Conservation (phyloP, 1,139 yeast genomes). For the Arxiozyma telluris region DNA sequence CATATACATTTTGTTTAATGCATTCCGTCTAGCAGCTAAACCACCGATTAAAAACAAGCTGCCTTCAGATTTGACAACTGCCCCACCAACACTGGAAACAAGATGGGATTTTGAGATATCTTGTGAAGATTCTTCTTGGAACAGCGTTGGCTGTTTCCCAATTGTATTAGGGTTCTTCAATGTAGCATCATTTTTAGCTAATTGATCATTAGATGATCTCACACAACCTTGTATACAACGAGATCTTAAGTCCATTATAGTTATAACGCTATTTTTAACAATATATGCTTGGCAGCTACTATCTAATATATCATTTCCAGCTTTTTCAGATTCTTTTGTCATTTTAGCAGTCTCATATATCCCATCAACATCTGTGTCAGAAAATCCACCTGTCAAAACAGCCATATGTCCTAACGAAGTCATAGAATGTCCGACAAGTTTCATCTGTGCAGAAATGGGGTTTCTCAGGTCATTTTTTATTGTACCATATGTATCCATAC, state of each 20-base stretch:
- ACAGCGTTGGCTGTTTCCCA: background rate
- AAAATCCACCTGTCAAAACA: slow-evolving; percentile 25
- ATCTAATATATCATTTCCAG: background rate
- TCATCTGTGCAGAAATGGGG: slow-evolving; percentile 13
- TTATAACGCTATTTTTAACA: slow-evolving; percentile 9
- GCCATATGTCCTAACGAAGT: slow-evolving; percentile 19
- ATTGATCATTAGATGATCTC: background rate
- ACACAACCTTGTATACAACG: slow-evolving; percentile 14
- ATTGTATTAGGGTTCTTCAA: background rate
- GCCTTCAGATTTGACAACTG: slow-evolving; percentile 18
- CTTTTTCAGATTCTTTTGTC: background rate
- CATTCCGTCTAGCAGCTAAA: slow-evolving; percentile 10
- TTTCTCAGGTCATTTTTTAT: slow-evolving; percentile 7
- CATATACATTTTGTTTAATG: slow-evolving; percentile 12
- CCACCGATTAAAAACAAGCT: slow-evolving; percentile 22
- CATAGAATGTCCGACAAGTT: slow-evolving; percentile 26
- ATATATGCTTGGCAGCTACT: background rate
- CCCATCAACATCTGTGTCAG: slow-evolving; percentile 17
- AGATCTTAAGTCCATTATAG: slow-evolving; percentile 18
- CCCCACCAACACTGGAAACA: slow-evolving; percentile 12
- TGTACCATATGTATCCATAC: slow-evolving; percentile 20
- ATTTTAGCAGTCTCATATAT: slow-evolving; percentile 5
- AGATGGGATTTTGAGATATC: slow-evolving; percentile 1
- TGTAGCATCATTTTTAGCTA: background rate
- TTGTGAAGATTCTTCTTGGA: background rate